phyloP scores from a whole-genome alignment of 1,139 yeast species.

The Candida sojae region DNA sequence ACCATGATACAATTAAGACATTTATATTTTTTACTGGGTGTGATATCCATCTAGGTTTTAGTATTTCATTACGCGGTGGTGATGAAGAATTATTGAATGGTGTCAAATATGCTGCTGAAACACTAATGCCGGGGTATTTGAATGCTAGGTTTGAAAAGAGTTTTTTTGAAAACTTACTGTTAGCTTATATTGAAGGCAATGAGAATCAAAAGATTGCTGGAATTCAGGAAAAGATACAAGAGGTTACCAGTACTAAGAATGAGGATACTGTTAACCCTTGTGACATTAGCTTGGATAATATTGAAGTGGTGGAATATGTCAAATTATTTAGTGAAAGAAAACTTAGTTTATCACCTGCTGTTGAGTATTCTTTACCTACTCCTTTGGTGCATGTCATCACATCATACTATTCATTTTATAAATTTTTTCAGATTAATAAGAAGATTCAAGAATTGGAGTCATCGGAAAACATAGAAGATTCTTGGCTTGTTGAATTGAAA shows the following conservation, averaged over 20 bases:
- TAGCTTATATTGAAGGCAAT: constrained; percentile 18
- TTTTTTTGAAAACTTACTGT: constrained; percentile 48
- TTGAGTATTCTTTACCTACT: constrained; percentile 66
- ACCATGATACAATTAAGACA: constrained; percentile 60
- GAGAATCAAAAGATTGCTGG: constrained; percentile 15
- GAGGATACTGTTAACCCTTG: constrained; percentile 10
- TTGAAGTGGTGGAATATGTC: constrained; percentile 50
- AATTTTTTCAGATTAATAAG: constrained; percentile 28
- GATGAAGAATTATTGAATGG: constrained; percentile 58
- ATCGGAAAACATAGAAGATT: constrained; percentile 22
- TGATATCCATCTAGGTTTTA: constrained; percentile 73
- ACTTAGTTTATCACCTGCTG: constrained; percentile 76
- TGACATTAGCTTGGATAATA: constrained; percentile 24
- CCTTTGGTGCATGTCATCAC: constrained; percentile 56
- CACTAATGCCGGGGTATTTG: constrained; percentile 74
- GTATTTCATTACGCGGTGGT: constrained; percentile 80
- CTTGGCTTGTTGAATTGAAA: constrained; percentile 28
- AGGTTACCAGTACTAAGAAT: constrained; percentile 8
- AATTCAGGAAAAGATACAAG: constrained; percentile 11
- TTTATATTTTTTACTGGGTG: constrained; percentile 80
- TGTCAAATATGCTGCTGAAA: constrained; percentile 78
- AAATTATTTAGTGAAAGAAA: constrained; percentile 49
- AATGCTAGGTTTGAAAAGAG: constrained; percentile 82
- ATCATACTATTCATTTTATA: constrained; percentile 48
- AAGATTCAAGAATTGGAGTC: constrained; percentile 23